These are phyloP conservation scores for Penicillium ochrochloron DNA, from an alignment of 495 filamentous ascomycete species.

Conservation along the genomic window DNA sequence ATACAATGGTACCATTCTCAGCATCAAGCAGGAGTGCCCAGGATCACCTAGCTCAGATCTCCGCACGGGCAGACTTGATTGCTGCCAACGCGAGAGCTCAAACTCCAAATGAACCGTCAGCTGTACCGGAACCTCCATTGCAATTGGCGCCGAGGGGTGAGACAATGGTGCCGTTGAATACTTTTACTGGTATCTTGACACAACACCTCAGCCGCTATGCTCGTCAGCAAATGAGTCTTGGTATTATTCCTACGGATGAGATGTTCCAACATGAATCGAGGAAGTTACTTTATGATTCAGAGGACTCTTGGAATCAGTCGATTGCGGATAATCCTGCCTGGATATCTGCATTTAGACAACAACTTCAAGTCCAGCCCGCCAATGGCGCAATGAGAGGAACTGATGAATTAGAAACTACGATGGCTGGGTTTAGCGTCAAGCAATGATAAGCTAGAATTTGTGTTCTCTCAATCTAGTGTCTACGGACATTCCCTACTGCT, in stretches of 20 bases:
- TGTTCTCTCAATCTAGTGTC: not conserved
- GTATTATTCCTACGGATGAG: slow-evolving; percentile 56
- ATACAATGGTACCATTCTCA: slow-evolving; percentile 34
- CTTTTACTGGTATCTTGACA: slow-evolving; percentile 26
- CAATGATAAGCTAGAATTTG: not conserved
- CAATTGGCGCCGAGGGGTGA: not conserved
- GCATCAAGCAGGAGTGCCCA: slow-evolving; percentile 17
- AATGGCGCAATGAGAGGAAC: not conserved
- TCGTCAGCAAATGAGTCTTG: slow-evolving; percentile 44
- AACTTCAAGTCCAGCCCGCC: slow-evolving; percentile 2
- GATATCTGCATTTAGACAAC: slow-evolving; percentile 33
- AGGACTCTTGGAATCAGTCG: slow-evolving; percentile 68
- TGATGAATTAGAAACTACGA: not conserved
- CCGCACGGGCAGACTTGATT: slow-evolving; percentile 16
- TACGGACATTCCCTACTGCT: not conserved
- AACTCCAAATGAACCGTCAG: not conserved
- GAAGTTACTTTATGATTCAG: slow-evolving; percentile 60
- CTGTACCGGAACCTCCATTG: not conserved
- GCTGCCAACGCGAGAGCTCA: not conserved
- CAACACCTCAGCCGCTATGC: slow-evolving; percentile 53
- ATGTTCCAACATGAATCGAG: slow-evolving; percentile 61
- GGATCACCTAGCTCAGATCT: slow-evolving; percentile 31
- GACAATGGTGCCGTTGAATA: slow-evolving; percentile 14
- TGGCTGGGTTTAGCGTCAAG: not conserved
- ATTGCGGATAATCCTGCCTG: slow-evolving; percentile 60